Base-by-base conservation (phyloP, 306 rosid species). In the Castanea mollissima region DNA sequence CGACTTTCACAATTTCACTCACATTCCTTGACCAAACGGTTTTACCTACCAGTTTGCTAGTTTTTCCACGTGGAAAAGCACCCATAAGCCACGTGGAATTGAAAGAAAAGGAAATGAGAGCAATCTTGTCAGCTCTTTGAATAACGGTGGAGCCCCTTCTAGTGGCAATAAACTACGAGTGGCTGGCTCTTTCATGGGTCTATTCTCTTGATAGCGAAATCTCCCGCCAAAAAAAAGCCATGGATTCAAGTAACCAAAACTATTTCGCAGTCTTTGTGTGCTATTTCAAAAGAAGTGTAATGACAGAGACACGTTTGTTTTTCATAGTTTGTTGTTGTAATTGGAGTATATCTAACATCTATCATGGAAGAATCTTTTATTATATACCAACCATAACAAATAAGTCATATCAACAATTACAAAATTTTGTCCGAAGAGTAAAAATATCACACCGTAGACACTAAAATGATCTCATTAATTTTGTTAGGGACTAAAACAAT, bases 181-280 rank as follows among this genome's bases (percentile, higher is more conserved):
- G 83, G 86, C 78, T 49, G 46, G 12, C 46, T 84, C 74, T 54
- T 76, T 82, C 84, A 69, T 44, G 72, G 74, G 85, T 72, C 82
- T 79, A 82, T 80, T 86, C 85, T 87, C 84, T 87, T 87, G 88
- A 89, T 86, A 83, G 85, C 86, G 80, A 82, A 78, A 72, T 83
- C 88, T 89, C 94, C 97, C 96, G 88, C 97, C 94, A 83, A 88
- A 81, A 71, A 64, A 10, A 1, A 71, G 32, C 76, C 1, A 38
- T 73, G 79, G 73, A 80, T 82, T 69, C 54, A 35, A 75, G 73
- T 64, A 29, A 58, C 75, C 25, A 83, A 67, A 57, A 71, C 67
- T 77, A 63, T 74, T 59, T 59, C 11, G 7, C 2, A 59, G 74
- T 57, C 75, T 31, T 21, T 34, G 41, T 79, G 72, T 41, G 21